Conservation (phyloP, 2,329 filamentous ascomycete genomes). For the Orbilia brochopaga region DNA sequence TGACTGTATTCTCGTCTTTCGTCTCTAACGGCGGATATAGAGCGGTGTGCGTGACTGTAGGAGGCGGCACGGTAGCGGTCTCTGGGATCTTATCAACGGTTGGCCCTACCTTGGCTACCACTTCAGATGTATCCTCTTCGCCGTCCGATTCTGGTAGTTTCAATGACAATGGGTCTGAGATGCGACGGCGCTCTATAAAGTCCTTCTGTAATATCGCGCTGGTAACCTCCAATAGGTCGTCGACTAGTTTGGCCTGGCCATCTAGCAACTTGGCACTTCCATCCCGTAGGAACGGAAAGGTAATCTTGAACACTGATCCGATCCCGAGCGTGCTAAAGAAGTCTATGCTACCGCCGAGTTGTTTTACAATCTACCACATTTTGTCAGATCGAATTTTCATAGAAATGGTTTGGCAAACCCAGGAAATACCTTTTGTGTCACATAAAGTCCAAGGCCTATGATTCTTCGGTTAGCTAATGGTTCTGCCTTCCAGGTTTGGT, state of each 20-base stretch:
- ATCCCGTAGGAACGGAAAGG: slow-evolving; percentile 39
- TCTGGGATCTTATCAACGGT: background rate
- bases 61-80: background rate
- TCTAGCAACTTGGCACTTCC: slow-evolving; percentile 17
- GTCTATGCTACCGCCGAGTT: slow-evolving; percentile 40
- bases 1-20: slow-evolving; percentile 2
- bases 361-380: slow-evolving; percentile 41
- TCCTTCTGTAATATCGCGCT: slow-evolving; percentile 41
- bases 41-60: slow-evolving; percentile 21
- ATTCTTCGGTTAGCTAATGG: background rate
- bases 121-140: slow-evolving; percentile 24
- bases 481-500: no score
- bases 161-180: slow-evolving; percentile 38
- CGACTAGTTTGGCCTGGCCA: slow-evolving; percentile 24
- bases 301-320: slow-evolving; percentile 47
- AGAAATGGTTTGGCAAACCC: background rate
- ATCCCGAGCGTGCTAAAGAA: slow-evolving; percentile 47
- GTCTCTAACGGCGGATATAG: slow-evolving; percentile 17
- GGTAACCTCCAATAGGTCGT: slow-evolving; percentile 41
- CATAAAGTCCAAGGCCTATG: slow-evolving; percentile 41
- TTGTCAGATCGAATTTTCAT: background rate
- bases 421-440: slow-evolving; percentile 34
- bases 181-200: slow-evolving; percentile 36
- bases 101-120: background rate
- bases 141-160: slow-evolving; percentile 45